phyloP scores from a whole-genome alignment of 2,329 filamentous ascomycete species.

The Aspergillus sp. region DNA sequence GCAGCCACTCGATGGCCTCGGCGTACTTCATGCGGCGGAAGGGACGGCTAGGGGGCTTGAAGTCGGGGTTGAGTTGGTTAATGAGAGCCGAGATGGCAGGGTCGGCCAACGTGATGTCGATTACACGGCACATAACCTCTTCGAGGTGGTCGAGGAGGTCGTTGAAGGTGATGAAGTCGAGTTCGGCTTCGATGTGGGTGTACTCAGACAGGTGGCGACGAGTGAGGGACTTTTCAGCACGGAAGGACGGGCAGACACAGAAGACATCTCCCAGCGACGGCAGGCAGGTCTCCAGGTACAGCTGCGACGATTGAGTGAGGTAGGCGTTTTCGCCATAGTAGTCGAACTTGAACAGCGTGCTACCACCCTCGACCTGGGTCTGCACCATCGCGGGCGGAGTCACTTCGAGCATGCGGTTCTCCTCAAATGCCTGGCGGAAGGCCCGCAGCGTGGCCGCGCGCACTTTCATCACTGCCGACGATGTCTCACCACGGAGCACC shows the following conservation, averaged over 20 bases:
- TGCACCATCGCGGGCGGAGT: slow-evolving; percentile 86
- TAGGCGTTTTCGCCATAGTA: slow-evolving; percentile 89
- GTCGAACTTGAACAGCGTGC: slow-evolving; percentile 80
- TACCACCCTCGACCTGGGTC: slow-evolving; percentile 88
- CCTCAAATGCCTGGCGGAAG: slow-evolving; percentile 72
- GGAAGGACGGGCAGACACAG: slow-evolving; percentile 98
- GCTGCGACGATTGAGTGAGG: slow-evolving; percentile 92
- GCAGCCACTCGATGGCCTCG: slow-evolving; percentile 91
- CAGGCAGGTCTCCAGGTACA: slow-evolving; percentile 93
- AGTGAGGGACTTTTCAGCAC: slow-evolving; percentile 91
- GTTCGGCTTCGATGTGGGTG: slow-evolving; percentile 91
- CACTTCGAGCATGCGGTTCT: slow-evolving; percentile 72
- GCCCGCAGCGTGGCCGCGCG: slow-evolving; percentile 73
- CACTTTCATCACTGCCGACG: slow-evolving; percentile 81
- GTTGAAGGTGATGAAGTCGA: slow-evolving; percentile 91
- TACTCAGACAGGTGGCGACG: slow-evolving; percentile 93
- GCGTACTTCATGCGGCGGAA: slow-evolving; percentile 94
- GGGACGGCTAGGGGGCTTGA: slow-evolving; percentile 71
- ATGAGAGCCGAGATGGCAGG: slow-evolving; percentile 65
- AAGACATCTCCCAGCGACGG: slow-evolving; percentile 90
- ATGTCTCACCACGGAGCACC: slow-evolving; percentile 73
- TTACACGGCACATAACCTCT: slow-evolving; percentile 75
- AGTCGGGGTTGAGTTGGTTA: slow-evolving; percentile 84
- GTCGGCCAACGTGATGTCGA: slow-evolving; percentile 70
- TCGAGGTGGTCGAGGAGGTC: slow-evolving; percentile 86